Base-by-base conservation (phyloP, 352 stramenopile species). In the Globisporangium solare region DNA sequence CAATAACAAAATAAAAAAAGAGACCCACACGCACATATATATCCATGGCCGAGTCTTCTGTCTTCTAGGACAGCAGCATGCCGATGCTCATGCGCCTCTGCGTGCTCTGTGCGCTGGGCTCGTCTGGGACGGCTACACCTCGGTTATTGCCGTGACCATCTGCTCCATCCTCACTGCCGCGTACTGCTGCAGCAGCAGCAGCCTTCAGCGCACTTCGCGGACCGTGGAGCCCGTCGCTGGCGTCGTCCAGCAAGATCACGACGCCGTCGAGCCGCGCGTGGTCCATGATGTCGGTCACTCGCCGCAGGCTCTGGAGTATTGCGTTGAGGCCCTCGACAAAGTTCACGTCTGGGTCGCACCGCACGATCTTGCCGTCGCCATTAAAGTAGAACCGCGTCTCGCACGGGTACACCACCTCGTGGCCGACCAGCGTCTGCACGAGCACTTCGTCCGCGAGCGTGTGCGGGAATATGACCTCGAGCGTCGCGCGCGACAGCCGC, bases 391-490 rank as follows among this genome's bases (percentile, higher is more conserved):
- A 70, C 5, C 63, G 67, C 24, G 65, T 77, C 12, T 68, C 65
- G 32, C 63, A 71, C 20, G 60, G 60, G 59, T 79, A 83, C 35
- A 57, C 31, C 17, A 86, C 37, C 17, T 79, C 59, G 2, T 68
- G 49, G 8, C 66, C 62, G 18, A 80, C 52, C 21, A 86, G 60
- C 42, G 51, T 14, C 39, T 71, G 51, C 20, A 69, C 63, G 1
- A 84, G 69, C 56, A 56, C 56, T 18, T 74, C 63, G 35, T 84
- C 66, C n/a, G 56, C 35, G 27, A 87, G 56, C 8, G 70, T 47
- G 51, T 73, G 67, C 14, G 76, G 76, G 55, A 82, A 83, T 10
- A 86, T 52, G 27, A 63, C 58, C 51, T 80, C 71, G 14, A 86
- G 60, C 13, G 76, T 80, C 32, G 48, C 56, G 14, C 69, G 55